Conservation (phyloP, 257 asterid genomes). For the Nicotiana sylvestris region DNA sequence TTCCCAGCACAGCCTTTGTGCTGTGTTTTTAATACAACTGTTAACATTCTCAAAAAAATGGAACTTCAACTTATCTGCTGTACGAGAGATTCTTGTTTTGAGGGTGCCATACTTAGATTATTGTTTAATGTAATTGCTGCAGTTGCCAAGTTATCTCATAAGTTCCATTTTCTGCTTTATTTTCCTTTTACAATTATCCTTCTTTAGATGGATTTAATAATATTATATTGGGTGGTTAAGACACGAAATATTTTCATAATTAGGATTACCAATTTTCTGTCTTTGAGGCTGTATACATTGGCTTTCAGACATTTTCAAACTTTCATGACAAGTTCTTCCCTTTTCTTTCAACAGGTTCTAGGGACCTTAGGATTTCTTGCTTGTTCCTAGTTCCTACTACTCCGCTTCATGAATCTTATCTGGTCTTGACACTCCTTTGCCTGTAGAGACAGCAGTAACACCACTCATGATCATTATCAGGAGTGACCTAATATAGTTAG, state of each 20-base stretch:
- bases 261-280: background rate
- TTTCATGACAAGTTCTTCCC: background rate
- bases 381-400: background rate
- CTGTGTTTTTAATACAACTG: no score
- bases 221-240: constrained; percentile 6
- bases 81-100: background rate
- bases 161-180: background rate
- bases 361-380: background rate
- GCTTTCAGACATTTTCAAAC: background rate
- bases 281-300: background rate
- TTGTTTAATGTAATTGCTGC: background rate
- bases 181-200: background rate
- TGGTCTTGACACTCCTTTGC: background rate
- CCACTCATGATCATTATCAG: background rate
- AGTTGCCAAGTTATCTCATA: background rate
- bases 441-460: background rate
- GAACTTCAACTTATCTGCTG: background rate
- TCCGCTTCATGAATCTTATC: background rate
- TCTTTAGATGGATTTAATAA: background rate
- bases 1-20: no score
- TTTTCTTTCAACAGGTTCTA: background rate
- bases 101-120: background rate
- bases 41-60: no score
- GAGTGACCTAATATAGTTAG: background rate
- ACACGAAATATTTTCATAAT: background rate